Base-by-base conservation (phyloP, 2,329 filamentous ascomycete genomes). In the Microcyclosporella mali region DNA sequence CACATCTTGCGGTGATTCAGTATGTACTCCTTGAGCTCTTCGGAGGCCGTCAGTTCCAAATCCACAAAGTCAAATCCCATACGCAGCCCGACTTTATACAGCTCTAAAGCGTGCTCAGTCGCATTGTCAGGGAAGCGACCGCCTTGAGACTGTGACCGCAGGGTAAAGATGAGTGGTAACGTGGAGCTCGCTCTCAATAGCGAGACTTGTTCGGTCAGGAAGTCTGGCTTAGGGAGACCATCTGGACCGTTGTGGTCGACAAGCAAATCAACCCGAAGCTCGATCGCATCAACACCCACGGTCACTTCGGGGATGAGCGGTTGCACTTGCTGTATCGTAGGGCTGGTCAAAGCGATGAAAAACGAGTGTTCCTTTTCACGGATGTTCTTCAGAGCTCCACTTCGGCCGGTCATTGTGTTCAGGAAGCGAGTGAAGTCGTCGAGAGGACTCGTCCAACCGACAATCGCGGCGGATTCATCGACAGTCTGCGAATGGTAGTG, bases 41-140 rank as follows among this genome's bases (percentile, higher is more conserved):
- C 80, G 0, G 88, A 84, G 64, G 89, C 84, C 0, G 86, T 85
- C 66, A 97, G 85, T 64, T 98, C 92, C 6, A 97, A 70, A 62
- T 98, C 92, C 17, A 98, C 75, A 60, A 94, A 98, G 62, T 98
- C 92, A 33, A 89, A 81, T 7, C 88, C 90, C 63, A 92, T 79
- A 18, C 86, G 81, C 44, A 95, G 71, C 4, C 87, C 92, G 29
- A 85, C 73, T 33, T 74, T 74, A 66, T 95, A 95, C 8, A 98
- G 76, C 19, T 77, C 74, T 33, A 85, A 71, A 7, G 86, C 83
- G 17, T 48, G 42, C 35, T 58, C 47, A 46, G 83, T 77, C n/a
- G 82, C 77, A 45, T 79, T 70, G 58, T 97, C 88, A 0, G 88
- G 85, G 66, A 95, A 97, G 40, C 78, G 81, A 15, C 92, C 92